Conservation (phyloP, 2,329 filamentous ascomycete species). For the Cladosporium sp. region DNA sequence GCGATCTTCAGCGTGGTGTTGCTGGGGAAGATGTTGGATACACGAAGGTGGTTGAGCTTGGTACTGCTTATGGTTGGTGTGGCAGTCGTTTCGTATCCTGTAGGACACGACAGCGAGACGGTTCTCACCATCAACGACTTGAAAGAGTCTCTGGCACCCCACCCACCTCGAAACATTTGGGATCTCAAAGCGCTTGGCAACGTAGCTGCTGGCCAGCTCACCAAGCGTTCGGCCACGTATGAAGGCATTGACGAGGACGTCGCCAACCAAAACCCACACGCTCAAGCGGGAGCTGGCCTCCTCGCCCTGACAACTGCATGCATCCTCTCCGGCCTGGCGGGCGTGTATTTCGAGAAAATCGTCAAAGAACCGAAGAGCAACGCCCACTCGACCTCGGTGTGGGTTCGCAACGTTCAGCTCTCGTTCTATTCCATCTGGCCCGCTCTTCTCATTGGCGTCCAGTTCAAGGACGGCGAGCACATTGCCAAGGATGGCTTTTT, state of each 20-base stretch:
- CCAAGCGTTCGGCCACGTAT: constrained; percentile 79
- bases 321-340: constrained; percentile 75
- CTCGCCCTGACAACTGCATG: constrained; percentile 74
- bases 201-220: constrained; percentile 47
- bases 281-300: constrained; percentile 78
- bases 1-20: constrained; percentile 81
- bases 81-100: constrained; percentile 52
- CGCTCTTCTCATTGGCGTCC: constrained; percentile 77
- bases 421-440: constrained; percentile 93
- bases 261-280: constrained; percentile 48
- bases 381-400: constrained; percentile 68
- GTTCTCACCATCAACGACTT: constrained; percentile 57
- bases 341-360: constrained; percentile 87
- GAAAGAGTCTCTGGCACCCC: constrained; percentile 54
- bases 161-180: constrained; percentile 76
- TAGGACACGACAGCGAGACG: constrained; percentile 41
- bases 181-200: constrained; percentile 65
- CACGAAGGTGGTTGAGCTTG: constrained; percentile 75
- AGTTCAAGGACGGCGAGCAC: constrained; percentile 80
- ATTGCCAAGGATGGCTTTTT: constrained; percentile 88
- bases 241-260: constrained; percentile 73
- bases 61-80: constrained; percentile 77
- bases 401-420: constrained; percentile 92
- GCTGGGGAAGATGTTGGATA: constrained; percentile 65
- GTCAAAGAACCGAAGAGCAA: constrained; percentile 67